Base-by-base conservation (phyloP, 83 land plant species). In the Picea mariana region DNA sequence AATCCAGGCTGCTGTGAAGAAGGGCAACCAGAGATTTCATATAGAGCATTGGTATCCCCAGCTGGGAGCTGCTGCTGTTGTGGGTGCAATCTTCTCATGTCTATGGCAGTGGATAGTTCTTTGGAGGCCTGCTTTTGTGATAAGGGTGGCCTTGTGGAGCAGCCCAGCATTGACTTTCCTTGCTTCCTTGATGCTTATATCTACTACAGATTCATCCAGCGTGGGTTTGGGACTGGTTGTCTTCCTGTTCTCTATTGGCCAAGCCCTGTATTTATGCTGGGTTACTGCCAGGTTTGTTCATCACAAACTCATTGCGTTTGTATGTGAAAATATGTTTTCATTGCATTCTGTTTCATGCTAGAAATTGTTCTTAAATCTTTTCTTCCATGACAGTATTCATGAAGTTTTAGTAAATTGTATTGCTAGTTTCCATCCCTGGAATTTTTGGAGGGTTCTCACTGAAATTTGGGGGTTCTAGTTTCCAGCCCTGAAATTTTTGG, bases 231-330 rank as follows among this genome's bases (percentile, higher is more conserved):
- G 95, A 38, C 81, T 86, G 12, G 75, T 84, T 59, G 75, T 89
- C 67, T 47, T 93, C 59, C 73, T 79, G 16, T 93, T 90, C 83
- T 82, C 93, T 34, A 84, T 93, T 66, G 87, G 91, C 42, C 84
- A 87, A 62, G 91, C 92, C 3, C 80, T 93, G 38, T 93, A 93
- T 66, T 91, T 93, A 4, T 93, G 93, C 82, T 93, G 95, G 95
- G 89, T 89, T 38, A 62, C 83, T 26, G 81, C 63, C 59, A 55
- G 59, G 59, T 55, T 55, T 11, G 59, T 55, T 55, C 59, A 55
- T 55, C 59, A 55, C 59, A 55, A 55, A 55, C 13, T 55, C 59
- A 55, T 55, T 13, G 15, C 0, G 3, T 12, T 55, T 55, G 59
- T 55, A 55, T 55, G 15, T 11, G 59, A 55, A 12, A 55, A 55